These are phyloP conservation scores for Chlorella sorokiniana DNA, from an alignment of 139 green algal genomes.

Conservation along the genomic window DNA sequence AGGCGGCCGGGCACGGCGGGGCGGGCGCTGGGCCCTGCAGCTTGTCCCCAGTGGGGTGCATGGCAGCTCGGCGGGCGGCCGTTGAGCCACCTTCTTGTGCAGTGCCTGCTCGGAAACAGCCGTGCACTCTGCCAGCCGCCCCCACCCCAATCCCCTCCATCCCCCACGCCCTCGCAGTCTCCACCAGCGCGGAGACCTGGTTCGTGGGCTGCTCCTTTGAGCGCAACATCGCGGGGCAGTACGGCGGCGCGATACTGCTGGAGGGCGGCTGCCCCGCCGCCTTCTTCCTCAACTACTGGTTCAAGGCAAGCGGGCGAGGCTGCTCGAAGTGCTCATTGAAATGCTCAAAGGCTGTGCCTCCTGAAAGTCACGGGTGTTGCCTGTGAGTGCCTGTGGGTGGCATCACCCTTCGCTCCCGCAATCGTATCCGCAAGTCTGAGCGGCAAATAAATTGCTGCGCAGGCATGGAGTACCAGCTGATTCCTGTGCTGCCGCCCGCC, in stretches of 20 bases:
- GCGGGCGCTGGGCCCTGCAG: no score
- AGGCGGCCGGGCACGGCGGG: neutral
- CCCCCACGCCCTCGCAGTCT: neutral
- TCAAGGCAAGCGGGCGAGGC: no score
- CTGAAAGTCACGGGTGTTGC: neutral
- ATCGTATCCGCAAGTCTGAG: no score
- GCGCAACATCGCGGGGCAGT: slow-evolving; percentile 11
- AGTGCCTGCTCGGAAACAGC: neutral
- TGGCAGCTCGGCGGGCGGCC: neutral
- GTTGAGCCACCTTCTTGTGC: neutral
- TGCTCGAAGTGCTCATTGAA: no score
- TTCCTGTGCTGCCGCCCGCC: neutral
- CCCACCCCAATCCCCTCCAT: neutral
- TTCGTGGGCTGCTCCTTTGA: slow-evolving; percentile 31
- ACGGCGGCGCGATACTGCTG: slow-evolving; percentile 36
- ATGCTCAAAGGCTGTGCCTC: no score
- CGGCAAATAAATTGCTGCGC: no score
- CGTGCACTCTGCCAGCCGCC: neutral
- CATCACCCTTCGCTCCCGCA: neutral
- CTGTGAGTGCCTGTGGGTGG: neutral
- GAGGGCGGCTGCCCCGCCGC: slow-evolving; percentile 27
- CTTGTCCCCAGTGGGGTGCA: no score
- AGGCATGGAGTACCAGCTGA: neutral
- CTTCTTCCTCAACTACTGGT: slow-evolving; percentile 30
- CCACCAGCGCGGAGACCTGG: slow-evolving; percentile 28